Evolutionary conservation across 192 early-diverging fungal genomes (phyloP), one percentile per base, ranked within the genome.

Genomic region (Coemansia sp.): DNA sequence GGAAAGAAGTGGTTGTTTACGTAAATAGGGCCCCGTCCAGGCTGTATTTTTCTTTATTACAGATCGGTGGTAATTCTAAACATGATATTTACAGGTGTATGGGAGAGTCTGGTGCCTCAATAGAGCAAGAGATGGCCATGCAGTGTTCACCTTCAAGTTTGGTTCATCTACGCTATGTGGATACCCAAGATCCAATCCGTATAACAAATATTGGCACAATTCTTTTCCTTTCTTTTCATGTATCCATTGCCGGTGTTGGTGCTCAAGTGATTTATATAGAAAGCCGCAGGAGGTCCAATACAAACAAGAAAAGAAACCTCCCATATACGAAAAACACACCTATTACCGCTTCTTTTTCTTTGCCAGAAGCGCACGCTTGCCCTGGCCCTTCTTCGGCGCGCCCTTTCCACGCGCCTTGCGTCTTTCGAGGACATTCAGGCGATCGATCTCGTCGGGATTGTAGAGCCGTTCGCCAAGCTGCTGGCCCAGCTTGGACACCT

Each of bases 361-460:
- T 49, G 71, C 64, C 65, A 81, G 53, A 9, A 69, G 39, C 6
- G 81, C 81, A 9, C 81, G 76, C 69, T 74, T 83, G 58, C 81
- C 81, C 25, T 77, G 65, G 19, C 81, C 81, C 78, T 92, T 92
- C 88, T 91, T 91, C 42, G 90, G 90, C 13, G 89, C 84, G 43
- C 91, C 90, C 85, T 92, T 92, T 61, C 91, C 91, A 48, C 91
- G 87, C 53, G 85, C 85, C 79, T 85, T 90, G 70, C 84, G 81
- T 74, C 83, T 84, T 4, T 90, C 87, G 65, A 89, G 74, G 53
- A 86, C 88, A 49, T 90, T 89, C 32, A 90, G 72, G 17, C 91
- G 87, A 40, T 84, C 82, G 58, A 90, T 88, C 67, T 92, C 91
- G 9, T 82, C 85, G 22, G 80, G 72, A 72, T 92, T 74, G 14